Evolutionary conservation across 495 filamentous ascomycete species (phyloP).

Genomic region (Aspergillus heteromorphus): DNA sequence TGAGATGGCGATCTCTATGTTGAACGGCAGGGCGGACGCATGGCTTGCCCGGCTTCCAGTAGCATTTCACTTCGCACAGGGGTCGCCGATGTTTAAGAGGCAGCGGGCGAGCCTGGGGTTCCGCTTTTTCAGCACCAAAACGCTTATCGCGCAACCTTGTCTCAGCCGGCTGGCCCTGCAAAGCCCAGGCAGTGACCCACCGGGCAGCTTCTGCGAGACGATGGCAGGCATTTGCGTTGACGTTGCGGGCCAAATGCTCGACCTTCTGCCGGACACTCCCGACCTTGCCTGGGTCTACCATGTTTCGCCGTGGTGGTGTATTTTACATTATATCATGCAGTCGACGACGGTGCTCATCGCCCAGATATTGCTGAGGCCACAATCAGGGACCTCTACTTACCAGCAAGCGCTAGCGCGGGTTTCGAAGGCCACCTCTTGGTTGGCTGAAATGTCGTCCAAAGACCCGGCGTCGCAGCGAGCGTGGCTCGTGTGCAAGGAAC

Average conservation of each 20-base stretch:
- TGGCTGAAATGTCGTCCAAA: slow-evolving; percentile 35
- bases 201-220: slow-evolving; percentile 40
- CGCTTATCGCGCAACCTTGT: slow-evolving; percentile 54
- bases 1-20: slow-evolving; percentile 41
- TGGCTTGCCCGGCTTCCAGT: slow-evolving; percentile 47
- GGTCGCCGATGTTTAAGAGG: slow-evolving; percentile 14
- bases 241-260: slow-evolving; percentile 43
- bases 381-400: slow-evolving; percentile 34
- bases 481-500: slow-evolving; percentile 34
- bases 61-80: slow-evolving; percentile 36
- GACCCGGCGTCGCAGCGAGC: slow-evolving; percentile 42
- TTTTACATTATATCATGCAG: slow-evolving; percentile 56
- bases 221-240: slow-evolving; percentile 44
- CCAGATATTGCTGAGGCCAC: slow-evolving; percentile 40
- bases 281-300: slow-evolving; percentile 36
- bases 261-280: slow-evolving; percentile 37
- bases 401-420: slow-evolving; percentile 32
- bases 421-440: slow-evolving; percentile 40
- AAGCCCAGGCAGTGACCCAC: slow-evolving; percentile 14
- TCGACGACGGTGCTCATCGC: slow-evolving; percentile 48
- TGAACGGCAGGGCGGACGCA: slow-evolving; percentile 40
- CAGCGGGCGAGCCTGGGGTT: slow-evolving; percentile 37
- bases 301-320: slow-evolving; percentile 51
- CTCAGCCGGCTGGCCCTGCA: slow-evolving; percentile 44
- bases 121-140: slow-evolving; percentile 48